These are phyloP conservation scores for Aspergillus ustus DNA, from an alignment of 2,329 filamentous ascomycete genomes.

Conservation along the genomic window DNA sequence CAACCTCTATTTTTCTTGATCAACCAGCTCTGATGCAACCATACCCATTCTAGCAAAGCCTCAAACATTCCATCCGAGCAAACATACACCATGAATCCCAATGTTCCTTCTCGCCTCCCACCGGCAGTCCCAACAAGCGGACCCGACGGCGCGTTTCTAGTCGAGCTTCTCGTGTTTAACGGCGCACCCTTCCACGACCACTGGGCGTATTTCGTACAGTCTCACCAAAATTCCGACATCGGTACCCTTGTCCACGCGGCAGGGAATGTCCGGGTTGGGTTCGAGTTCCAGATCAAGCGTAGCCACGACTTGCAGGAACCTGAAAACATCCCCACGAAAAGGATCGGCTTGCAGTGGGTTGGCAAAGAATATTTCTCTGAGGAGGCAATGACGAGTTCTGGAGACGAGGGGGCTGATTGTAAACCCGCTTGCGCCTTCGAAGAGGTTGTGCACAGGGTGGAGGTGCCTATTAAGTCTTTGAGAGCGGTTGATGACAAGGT, in stretches of 20 bases:
- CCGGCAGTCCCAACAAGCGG: neutral
- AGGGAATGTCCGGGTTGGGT: constrained; percentile 39
- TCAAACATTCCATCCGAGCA: no score
- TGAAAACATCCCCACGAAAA: constrained; percentile 24
- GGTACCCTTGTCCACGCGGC: constrained; percentile 38
- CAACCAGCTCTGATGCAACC: no score
- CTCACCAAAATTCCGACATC: constrained; percentile 18
- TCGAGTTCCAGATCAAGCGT: constrained; percentile 38
- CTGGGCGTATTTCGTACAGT: constrained; percentile 41
- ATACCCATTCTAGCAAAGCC: no score
- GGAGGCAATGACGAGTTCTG: constrained; percentile 4
- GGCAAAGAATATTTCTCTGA: neutral
- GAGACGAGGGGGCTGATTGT: constrained; percentile 30
- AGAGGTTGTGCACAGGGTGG: constrained; percentile 19
- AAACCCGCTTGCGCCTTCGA: constrained; percentile 36
- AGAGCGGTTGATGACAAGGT: constrained; percentile 19
- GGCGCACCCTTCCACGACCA: constrained; percentile 43
- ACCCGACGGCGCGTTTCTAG: constrained; percentile 25
- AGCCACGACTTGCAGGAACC: constrained; percentile 26
- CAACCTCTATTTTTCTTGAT: no score
- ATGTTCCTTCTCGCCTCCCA: neutral
- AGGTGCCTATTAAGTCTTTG: constrained; percentile 22
- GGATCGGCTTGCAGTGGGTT: constrained; percentile 39
- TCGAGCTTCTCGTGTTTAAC: constrained; percentile 38
- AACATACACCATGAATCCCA: neutral